Conservation (phyloP, 73 alveolate species). For the Uronychia setigera region DNA sequence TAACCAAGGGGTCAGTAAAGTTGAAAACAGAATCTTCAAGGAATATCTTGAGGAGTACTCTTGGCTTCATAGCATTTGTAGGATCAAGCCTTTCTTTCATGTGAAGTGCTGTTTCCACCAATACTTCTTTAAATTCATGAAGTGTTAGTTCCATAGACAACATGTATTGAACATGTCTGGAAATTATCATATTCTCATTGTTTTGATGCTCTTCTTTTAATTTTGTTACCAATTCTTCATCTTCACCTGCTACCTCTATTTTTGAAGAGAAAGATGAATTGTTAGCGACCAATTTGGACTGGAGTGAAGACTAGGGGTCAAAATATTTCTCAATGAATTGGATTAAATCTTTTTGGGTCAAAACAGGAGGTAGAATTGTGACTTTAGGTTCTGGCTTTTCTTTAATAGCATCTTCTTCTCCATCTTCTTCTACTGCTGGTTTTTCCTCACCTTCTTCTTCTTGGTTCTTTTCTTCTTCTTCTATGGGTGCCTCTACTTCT, state of each 20-base stretch:
- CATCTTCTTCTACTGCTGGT: not conserved
- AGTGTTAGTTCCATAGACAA: too few species aligned
- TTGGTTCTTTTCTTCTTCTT: constrained; percentile 13
- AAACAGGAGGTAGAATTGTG: not conserved
- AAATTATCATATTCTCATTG: too few species aligned
- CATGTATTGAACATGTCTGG: too few species aligned
- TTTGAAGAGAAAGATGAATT: too few species aligned
- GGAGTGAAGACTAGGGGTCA: constrained; percentile 31
- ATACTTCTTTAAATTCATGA: constrained; percentile 5
- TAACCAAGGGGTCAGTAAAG: too few species aligned
- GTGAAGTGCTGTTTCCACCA: constrained; percentile 38
- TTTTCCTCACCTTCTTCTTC: constrained; percentile 10
- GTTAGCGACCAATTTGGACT: not conserved
- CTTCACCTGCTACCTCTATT: constrained; percentile 2
- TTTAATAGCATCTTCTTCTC: not conserved
- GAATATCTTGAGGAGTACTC: constrained; percentile 29
- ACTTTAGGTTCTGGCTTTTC: not conserved
- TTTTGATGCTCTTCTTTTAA: too few species aligned
- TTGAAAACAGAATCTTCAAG: constrained; percentile 34
- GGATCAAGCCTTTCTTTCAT: too few species aligned
- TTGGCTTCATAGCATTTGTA: constrained; percentile 32
- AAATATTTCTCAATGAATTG: constrained; percentile 36
- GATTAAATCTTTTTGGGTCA: constrained; percentile 18
- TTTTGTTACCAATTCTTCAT: too few species aligned
- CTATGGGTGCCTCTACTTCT: constrained; percentile 30